Conservation (phyloP, 2,329 filamentous ascomycete species). For the Dactylonectria macrodidyma region DNA sequence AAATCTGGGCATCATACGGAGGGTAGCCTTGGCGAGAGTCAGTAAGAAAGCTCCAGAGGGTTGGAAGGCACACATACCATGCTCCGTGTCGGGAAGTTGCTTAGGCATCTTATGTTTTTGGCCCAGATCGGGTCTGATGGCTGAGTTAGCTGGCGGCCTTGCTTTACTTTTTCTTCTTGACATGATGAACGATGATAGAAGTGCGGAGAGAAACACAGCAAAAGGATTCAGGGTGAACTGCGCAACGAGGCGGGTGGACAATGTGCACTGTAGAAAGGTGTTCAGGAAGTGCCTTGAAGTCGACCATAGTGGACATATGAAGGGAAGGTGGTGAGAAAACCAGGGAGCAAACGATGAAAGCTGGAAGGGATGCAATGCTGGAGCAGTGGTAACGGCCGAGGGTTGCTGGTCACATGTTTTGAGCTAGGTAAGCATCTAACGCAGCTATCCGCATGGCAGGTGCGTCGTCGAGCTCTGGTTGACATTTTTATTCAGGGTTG, state of each 20-base stretch:
- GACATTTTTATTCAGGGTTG: background rate
- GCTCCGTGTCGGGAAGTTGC: background rate
- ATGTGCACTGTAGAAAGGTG: background rate
- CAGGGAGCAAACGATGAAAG: background rate
- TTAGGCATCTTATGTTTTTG: background rate
- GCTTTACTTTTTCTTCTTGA: background rate
- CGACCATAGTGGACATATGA: background rate
- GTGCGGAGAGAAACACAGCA: too few relatives aligned
- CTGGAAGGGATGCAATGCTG: background rate
- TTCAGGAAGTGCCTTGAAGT: background rate
- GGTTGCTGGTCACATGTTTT: slow-evolving; percentile 1
- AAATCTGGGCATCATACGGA: slow-evolving; percentile 9
- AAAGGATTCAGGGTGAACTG: too few relatives aligned
- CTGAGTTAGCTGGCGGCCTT: slow-evolving; percentile 4
- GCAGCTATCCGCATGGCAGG: background rate
- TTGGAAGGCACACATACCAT: background rate
- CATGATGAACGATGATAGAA: slow-evolving; percentile 5
- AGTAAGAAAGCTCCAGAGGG: background rate
- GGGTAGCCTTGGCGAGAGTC: background rate
- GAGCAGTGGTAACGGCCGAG: background rate
- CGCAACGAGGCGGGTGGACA: background rate
- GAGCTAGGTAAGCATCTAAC: background rate
- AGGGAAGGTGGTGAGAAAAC: background rate
- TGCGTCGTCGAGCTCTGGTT: background rate
- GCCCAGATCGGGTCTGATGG: too few relatives aligned